Evolutionary conservation across 2,329 filamentous ascomycete genomes (phyloP), one percentile per base, ranked within the genome.

Genomic region (Fusarium sp.): DNA sequence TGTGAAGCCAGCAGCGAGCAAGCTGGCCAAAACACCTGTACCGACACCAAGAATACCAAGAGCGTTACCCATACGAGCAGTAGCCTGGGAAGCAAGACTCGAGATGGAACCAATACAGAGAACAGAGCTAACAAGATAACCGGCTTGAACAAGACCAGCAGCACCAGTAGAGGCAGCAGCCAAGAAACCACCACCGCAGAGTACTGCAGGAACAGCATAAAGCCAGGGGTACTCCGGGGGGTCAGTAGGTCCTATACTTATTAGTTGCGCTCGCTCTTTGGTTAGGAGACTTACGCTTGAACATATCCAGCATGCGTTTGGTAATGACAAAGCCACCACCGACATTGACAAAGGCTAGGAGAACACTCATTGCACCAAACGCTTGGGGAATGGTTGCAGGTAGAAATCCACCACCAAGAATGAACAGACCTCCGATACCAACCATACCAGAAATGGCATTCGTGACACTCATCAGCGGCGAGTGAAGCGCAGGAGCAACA

Each of bases 361-460:
- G 82, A 2, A 97, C 94, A 2, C 93, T 96, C 2, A 88, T 79
- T 3, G 93, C 92, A 55, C 93, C 94, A 35, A 97, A 87, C 3
- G 82, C 79, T 75, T 97, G 93, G 1, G 93, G 93, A 7, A 96
- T 83, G 0, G 92, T 96, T 72, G 90, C 88, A 0, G 92, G 92
- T 0, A 93, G 68, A 74, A 89, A 91, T 23, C 93, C 93, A 30
- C 93, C 93, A 14, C 93, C 94, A 81, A 97, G 90, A 55, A 97
- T 90, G 80, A 96, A 97, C 68, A 97, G 85, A 14, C 94, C 93
- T 57, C 93, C 94, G 63, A 97, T 85, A 59, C 93, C 94, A 30
- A 97, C 94, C 91, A 97, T 93, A 78, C 91, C 93, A 32, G 92
- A 96, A 71, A 97, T 97, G 27, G 94, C 94, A 76, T 97, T 97